Evolutionary conservation across 2,329 filamentous ascomycete genomes (phyloP).

Genomic region (Cadophora luteo-olivacea): DNA sequence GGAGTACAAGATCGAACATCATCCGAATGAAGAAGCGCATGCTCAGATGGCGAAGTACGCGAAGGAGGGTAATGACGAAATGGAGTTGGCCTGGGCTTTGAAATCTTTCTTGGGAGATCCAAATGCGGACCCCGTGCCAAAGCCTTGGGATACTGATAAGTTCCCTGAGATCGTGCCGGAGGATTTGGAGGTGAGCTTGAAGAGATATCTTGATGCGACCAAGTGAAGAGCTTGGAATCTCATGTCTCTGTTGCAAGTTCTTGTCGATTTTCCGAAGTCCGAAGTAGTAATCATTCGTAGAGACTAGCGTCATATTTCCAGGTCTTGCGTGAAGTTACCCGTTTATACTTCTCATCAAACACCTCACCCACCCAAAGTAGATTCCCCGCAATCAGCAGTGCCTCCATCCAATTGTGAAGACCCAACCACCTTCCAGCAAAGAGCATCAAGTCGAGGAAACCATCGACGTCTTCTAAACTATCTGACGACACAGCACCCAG

Average conservation of each 20-base stretch:
- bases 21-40: slow-evolving; percentile 9
- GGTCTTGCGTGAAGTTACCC: neutral
- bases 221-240: neutral
- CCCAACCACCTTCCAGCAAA: slow-evolving; percentile 37
- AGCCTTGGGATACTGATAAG: slow-evolving; percentile 21
- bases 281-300: neutral
- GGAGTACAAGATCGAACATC: slow-evolving; percentile 12
- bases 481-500: slow-evolving; percentile 6
- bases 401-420: slow-evolving; percentile 4
- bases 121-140: slow-evolving; percentile 10
- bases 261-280: no score
- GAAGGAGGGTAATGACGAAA: slow-evolving; percentile 13
- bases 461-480: neutral
- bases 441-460: slow-evolving; percentile 40
- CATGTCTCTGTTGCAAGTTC: no score
- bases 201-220: neutral
- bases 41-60: neutral
- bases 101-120: slow-evolving; percentile 19
- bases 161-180: slow-evolving; percentile 17
- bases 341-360: slow-evolving; percentile 6
- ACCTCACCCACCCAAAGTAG: slow-evolving; percentile 15
- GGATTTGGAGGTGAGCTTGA: slow-evolving; percentile 10
- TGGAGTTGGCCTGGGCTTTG: slow-evolving; percentile 14
- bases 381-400: neutral
- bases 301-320: neutral